Percentiles rank a stretch among this genome's conserved stretches.
These are phyloP conservation scores for Allomyces javanicus DNA, from an alignment of 192 early-diverging fungal species.

Conservation along the genomic window DNA sequence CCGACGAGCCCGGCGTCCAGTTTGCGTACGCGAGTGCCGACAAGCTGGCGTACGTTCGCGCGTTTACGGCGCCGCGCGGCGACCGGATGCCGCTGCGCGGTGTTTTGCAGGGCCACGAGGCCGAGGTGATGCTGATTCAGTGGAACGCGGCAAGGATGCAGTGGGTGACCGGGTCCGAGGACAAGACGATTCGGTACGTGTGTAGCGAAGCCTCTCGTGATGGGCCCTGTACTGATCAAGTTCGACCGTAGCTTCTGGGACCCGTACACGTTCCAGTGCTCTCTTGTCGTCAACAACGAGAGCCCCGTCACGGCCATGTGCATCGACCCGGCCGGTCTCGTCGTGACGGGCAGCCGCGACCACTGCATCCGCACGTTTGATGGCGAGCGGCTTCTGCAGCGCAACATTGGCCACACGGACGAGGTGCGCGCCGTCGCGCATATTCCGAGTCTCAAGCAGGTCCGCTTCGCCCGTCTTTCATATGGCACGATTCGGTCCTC, in stretches of 20 bases:
- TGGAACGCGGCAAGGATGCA: slow-evolving; percentile 21
- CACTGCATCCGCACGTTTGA: slow-evolving; percentile 35
- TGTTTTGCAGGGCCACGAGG: slow-evolving; percentile 37
- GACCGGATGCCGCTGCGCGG: slow-evolving; percentile 27
- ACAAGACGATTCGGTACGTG: slow-evolving; percentile 24
- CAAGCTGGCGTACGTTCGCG: slow-evolving; percentile 27
- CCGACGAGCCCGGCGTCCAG: slow-evolving; percentile 14
- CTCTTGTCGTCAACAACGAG: slow-evolving; percentile 35
- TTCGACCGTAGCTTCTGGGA: slow-evolving; percentile 1
- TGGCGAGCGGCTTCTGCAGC: slow-evolving; percentile 29
- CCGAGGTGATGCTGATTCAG: slow-evolving; percentile 34
- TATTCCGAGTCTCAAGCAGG: slow-evolving; percentile 27
- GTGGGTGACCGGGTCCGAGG: slow-evolving; percentile 42
- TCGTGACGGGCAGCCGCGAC: slow-evolving; percentile 33
- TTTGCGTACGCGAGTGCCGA: slow-evolving; percentile 31
- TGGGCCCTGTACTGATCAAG: background rate
- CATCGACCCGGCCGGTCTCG: slow-evolving; percentile 28
- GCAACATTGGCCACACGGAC: slow-evolving; percentile 32
- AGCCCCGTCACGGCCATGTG: slow-evolving; percentile 30
- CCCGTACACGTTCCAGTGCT: slow-evolving; percentile 15
- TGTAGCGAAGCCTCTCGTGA: background rate
- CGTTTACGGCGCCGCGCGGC: slow-evolving; percentile 24
- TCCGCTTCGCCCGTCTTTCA: too few species aligned
- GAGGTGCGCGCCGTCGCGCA: slow-evolving; percentile 30
- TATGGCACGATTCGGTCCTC: too few species aligned